A percentile compares a stretch with the other conserved stretches of the same genome.
Conservation (phyloP, 768 basidiomycete species). For the Kondoa subrosea region DNA sequence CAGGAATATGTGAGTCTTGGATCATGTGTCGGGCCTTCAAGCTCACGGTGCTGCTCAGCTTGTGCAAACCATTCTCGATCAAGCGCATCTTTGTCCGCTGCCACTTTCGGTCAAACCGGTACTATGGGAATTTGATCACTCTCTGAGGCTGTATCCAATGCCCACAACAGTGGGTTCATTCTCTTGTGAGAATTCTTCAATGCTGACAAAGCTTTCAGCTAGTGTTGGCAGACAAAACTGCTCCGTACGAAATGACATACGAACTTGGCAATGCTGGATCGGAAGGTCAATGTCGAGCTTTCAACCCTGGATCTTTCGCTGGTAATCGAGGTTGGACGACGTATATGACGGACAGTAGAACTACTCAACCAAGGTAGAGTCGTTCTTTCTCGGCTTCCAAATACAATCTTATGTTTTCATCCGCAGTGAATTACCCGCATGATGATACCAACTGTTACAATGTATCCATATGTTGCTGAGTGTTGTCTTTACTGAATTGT, state of each 20-base stretch:
- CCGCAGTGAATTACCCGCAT: too few relatives aligned
- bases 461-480: too few relatives aligned
- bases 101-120: conserved; percentile 70
- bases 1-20: not conserved
- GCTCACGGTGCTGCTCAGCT: conserved; percentile 9
- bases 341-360: conserved; percentile 66
- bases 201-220: conserved; percentile 40
- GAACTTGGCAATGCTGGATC: conserved; percentile 34
- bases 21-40: not conserved
- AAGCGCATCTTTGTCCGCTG: conserved; percentile 80
- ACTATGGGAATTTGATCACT: conserved; percentile 75
- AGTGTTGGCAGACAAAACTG: conserved; percentile 87
- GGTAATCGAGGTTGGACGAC: conserved; percentile 70
- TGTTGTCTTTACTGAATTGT: too few relatives aligned
- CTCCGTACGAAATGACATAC: conserved; percentile 87
- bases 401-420: too few relatives aligned
- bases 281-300: conserved; percentile 67
- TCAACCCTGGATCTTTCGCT: conserved; percentile 89
- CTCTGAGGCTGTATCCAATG: conserved; percentile 78
- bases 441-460: too few relatives aligned
- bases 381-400: not conserved
- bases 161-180: conserved; percentile 59
- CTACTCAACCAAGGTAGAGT: conserved; percentile 38
- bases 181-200: not conserved
- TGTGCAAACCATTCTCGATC: conserved; percentile 56